These are phyloP conservation scores for Mrakia frigida DNA, from an alignment of 768 basidiomycete genomes.

Conservation along the genomic window DNA sequence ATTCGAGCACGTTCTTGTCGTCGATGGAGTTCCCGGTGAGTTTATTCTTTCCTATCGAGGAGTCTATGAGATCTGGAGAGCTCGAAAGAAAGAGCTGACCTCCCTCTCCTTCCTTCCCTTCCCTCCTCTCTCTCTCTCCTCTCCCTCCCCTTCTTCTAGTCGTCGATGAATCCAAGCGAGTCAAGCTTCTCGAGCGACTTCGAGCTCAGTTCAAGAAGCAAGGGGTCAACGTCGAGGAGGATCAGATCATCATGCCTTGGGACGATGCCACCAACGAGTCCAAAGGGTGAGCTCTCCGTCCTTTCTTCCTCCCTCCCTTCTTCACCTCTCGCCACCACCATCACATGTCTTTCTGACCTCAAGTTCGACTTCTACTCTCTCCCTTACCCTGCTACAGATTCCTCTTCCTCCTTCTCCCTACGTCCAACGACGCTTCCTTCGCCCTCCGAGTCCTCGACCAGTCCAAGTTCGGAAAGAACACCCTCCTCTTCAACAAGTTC, in stretches of 20 bases:
- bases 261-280: constrained; percentile 73
- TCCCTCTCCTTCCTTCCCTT: not conserved
- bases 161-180: constrained; percentile 78
- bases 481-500: constrained; percentile 78
- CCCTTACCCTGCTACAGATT: constrained; percentile 51
- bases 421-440: constrained; percentile 42
- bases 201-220: constrained; percentile 77
- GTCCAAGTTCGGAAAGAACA: constrained; percentile 74
- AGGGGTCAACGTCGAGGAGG: constrained; percentile 67
- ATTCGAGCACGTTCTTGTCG: constrained; percentile 83
- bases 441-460: constrained; percentile 45
- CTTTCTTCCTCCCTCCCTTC: not conserved
- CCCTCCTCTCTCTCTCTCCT: not conserved
- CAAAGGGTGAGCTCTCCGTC: constrained; percentile 65
- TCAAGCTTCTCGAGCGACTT: constrained; percentile 73
- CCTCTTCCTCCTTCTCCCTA: constrained; percentile 58
- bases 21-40: constrained; percentile 76
- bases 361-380: constrained; percentile 66
- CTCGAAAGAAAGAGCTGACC: not conserved
- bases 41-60: not conserved
- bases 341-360: constrained; percentile 25
- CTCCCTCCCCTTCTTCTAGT: constrained; percentile 22
- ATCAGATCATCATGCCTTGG: constrained; percentile 83
- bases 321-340: constrained; percentile 18
- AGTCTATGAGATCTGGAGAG: not conserved